Percentiles rank a stretch among this genome's conserved stretches.
phyloP scores from a whole-genome alignment of 179 eudicot species.

The Camellia oleifera region DNA sequence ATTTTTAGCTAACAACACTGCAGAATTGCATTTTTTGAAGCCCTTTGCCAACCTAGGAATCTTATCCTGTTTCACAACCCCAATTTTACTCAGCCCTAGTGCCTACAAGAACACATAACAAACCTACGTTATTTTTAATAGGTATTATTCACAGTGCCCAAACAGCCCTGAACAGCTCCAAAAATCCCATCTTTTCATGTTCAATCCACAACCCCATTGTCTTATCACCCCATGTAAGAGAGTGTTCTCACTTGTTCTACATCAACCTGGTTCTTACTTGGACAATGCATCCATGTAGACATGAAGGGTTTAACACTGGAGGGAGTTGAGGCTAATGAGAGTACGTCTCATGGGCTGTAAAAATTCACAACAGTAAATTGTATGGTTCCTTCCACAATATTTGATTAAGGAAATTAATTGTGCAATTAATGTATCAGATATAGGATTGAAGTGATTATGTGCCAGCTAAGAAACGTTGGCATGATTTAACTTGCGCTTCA shows the following conservation, averaged over 20 bases:
- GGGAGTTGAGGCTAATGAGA: neutral
- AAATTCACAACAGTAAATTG: neutral
- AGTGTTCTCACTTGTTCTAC: neutral
- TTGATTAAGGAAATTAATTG: neutral
- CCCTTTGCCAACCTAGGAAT: neutral
- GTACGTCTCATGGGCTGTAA: neutral
- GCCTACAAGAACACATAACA: neutral
- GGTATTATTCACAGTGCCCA: neutral
- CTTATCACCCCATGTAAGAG: neutral
- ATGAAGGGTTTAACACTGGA: constrained; percentile 1
- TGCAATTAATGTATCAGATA: neutral
- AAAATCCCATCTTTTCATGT: neutral
- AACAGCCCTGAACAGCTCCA: neutral
- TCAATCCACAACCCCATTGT: neutral
- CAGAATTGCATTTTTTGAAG: neutral
- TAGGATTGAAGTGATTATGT: neutral
- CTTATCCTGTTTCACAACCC: neutral
- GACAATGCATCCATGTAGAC: neutral
- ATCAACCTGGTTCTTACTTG: neutral
- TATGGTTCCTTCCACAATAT: neutral
- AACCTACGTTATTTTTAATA: neutral
- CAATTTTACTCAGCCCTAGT: neutral
- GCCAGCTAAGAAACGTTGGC: neutral
- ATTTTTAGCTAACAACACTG: neutral
- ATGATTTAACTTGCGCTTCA: neutral